Conservation (phyloP, 352 stramenopile genomes). For the Pythium dissotocum region DNA sequence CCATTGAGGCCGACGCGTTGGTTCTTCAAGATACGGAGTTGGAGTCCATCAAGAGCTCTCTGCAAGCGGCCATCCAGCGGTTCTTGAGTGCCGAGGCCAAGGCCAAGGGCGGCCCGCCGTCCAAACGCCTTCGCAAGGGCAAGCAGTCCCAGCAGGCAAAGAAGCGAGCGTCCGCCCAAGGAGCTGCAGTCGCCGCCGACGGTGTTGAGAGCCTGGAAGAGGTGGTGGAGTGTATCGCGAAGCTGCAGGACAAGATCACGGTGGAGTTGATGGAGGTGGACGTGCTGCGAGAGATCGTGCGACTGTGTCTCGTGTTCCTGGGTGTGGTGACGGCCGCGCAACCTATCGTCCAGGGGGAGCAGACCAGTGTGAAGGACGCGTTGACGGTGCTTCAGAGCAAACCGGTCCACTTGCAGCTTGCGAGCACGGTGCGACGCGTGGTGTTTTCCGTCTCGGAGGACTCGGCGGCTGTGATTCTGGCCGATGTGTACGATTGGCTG, state of each 20-base stretch:
- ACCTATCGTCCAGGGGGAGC: slow-evolving; percentile 9
- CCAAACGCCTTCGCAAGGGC: slow-evolving; percentile 43
- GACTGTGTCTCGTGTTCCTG: slow-evolving; percentile 44
- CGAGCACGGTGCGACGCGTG: slow-evolving; percentile 40
- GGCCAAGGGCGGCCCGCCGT: slow-evolving; percentile 28
- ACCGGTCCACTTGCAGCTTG: slow-evolving; percentile 48
- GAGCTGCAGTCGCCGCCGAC: neutral
- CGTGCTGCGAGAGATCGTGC: slow-evolving; percentile 45
- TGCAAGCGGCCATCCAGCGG: slow-evolving; percentile 38
- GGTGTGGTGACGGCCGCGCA: slow-evolving; percentile 46
- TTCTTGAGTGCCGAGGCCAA: slow-evolving; percentile 30
- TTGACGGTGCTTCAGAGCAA: slow-evolving; percentile 41
- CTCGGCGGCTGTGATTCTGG: slow-evolving; percentile 27
- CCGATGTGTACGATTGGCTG: slow-evolving; percentile 55
- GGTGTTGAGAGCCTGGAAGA: slow-evolving; percentile 31
- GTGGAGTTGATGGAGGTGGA: slow-evolving; percentile 31
- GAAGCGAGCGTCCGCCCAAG: slow-evolving; percentile 41
- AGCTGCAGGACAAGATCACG: slow-evolving; percentile 42
- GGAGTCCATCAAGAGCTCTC: slow-evolving; percentile 40
- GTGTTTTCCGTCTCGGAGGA: slow-evolving; percentile 37
- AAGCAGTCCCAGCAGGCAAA: slow-evolving; percentile 38
- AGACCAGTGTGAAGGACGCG: slow-evolving; percentile 36
- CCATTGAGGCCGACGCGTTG: slow-evolving; percentile 33
- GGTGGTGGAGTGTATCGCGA: slow-evolving; percentile 37
- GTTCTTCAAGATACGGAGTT: slow-evolving; percentile 42